Evolutionary conservation across 225 moss, liverwort and hornwort species (phyloP), one percentile per base, ranked within the genome.

Genomic region (Bryum argenteum): DNA sequence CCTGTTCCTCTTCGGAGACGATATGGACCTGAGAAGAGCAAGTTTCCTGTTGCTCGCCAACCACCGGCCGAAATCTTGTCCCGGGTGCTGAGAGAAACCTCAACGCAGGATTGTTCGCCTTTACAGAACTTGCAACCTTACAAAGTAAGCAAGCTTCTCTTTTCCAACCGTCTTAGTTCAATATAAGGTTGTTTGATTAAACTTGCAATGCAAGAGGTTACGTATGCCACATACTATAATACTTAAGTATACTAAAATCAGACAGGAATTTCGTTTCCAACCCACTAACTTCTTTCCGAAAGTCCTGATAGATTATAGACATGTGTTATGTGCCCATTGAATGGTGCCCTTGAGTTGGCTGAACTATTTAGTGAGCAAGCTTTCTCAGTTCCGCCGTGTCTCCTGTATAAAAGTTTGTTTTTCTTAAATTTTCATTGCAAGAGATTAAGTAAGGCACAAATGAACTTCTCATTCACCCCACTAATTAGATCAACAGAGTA

Each of bases 1-100:
- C 72, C 87, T 52, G 53, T 91, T 66, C 87, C 98, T 39, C 75
- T 94, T 26, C 77, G 94, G 56, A 91, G 82, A 71, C 90, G 87
- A 81, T 98, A 89, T 67, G 92, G 87, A 54, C 73, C 84, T 74
- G 73, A 82, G 9, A 89, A 67, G 73, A 80, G 68, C 79, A 86
- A 77, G 57, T 73, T 77, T 24, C 69, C 78, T 9, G 56, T 51
- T 47, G 50, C 22, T 48, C 76, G 78, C 40, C 83, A 81, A 69
- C 89, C 76, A 23, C 76, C 86, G 8, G 89, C 79, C 42, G 83
- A 83, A 66, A 81, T 79, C 26, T 47, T 84, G 71, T 87, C 81
- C 8, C 69, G 87, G 69, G 84, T 84, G 10, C 38, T 82, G 55
- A 72, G 70, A 70, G 87, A 82, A 80, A 82, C 83, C 37, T 78